A percentile compares a stretch with the other conserved stretches of the same genome.
Conservation (phyloP, 2,329 filamentous ascomycete species). For the Claviceps sp. region DNA sequence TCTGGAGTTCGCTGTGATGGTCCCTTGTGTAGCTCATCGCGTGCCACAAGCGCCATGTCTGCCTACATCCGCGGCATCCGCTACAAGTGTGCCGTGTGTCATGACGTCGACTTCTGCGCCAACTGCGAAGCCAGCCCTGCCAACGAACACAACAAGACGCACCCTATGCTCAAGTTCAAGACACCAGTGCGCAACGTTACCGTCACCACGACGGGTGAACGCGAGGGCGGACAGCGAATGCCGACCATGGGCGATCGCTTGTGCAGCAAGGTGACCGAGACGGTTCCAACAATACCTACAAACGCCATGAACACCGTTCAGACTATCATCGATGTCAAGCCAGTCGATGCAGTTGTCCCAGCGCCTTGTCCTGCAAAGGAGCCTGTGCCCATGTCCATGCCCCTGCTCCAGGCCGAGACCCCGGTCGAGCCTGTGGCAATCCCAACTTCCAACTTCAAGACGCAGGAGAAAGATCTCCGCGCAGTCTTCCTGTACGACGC, state of each 20-base stretch:
- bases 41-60: slow-evolving; percentile 30
- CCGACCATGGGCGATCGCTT: slow-evolving; percentile 57
- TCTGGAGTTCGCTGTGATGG: slow-evolving; percentile 90
- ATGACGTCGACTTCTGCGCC: slow-evolving; percentile 90
- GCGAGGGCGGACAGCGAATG: slow-evolving; percentile 50
- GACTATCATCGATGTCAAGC: slow-evolving; percentile 61
- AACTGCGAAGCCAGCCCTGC: slow-evolving; percentile 79
- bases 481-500: slow-evolving; percentile 66
- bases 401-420: slow-evolving; percentile 6
- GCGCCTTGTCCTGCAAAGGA: slow-evolving; percentile 1
- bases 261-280: slow-evolving; percentile 35
- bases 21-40: slow-evolving; percentile 55
- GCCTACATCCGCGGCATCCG: slow-evolving; percentile 75
- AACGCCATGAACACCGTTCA: slow-evolving; percentile 42
- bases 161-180: slow-evolving; percentile 94
- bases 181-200: slow-evolving; percentile 79
- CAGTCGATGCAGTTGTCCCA: slow-evolving; percentile 29
- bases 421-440: slow-evolving; percentile 6
- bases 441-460: slow-evolving; percentile 8
- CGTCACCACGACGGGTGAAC: slow-evolving; percentile 73
- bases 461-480: slow-evolving; percentile 20
- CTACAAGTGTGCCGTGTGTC: slow-evolving; percentile 95
- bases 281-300: slow-evolving; percentile 27
- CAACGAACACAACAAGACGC: slow-evolving; percentile 85
- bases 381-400: slow-evolving; percentile 4